These are phyloP conservation scores for Vicia sativa DNA, from an alignment of 306 rosid genomes.

Conservation along the genomic window DNA sequence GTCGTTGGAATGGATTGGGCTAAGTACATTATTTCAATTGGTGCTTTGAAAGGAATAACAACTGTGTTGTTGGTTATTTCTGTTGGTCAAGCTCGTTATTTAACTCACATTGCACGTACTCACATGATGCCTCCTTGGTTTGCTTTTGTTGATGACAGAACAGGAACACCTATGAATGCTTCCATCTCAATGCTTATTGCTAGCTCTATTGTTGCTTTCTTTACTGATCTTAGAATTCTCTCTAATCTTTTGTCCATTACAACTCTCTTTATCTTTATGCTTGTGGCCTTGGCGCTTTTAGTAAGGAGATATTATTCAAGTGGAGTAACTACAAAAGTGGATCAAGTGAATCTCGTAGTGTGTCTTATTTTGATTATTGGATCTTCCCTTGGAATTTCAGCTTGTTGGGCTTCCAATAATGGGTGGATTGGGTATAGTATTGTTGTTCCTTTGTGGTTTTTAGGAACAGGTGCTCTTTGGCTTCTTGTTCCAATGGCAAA, in stretches of 20 bases:
- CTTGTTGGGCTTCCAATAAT: conserved; percentile 41
- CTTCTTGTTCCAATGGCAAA: conserved; percentile 61
- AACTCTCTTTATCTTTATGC: conserved; percentile 71
- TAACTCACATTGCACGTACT: conserved; percentile 86
- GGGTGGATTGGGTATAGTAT: conserved; percentile 56
- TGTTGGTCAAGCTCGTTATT: conserved; percentile 81
- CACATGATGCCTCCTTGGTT: conserved; percentile 93
- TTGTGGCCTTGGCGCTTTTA: conserved; percentile 67
- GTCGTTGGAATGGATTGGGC: conserved; percentile 84
- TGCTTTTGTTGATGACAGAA: conserved; percentile 58
- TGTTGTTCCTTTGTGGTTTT: conserved; percentile 52
- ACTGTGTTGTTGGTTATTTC: conserved; percentile 68
- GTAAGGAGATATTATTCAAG: conserved; percentile 66
- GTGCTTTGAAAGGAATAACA: conserved; percentile 89
- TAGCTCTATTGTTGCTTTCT: conserved; percentile 66
- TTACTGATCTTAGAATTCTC: conserved; percentile 57
- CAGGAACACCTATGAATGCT: conserved; percentile 81
- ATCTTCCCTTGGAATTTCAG: conserved; percentile 49
- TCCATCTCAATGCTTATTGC: conserved; percentile 64
- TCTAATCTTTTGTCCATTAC: conserved; percentile 70
- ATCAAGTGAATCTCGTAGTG: conserved; percentile 48
- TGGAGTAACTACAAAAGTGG: conserved; percentile 46
- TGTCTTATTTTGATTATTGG: conserved; percentile 47
- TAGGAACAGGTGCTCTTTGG: conserved; percentile 56
- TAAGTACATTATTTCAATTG: conserved; percentile 72